Evolutionary conservation across 1,284 basidiomycete species (phyloP).

Genomic region (Cutaneotrichosporon cutaneum): DNA sequence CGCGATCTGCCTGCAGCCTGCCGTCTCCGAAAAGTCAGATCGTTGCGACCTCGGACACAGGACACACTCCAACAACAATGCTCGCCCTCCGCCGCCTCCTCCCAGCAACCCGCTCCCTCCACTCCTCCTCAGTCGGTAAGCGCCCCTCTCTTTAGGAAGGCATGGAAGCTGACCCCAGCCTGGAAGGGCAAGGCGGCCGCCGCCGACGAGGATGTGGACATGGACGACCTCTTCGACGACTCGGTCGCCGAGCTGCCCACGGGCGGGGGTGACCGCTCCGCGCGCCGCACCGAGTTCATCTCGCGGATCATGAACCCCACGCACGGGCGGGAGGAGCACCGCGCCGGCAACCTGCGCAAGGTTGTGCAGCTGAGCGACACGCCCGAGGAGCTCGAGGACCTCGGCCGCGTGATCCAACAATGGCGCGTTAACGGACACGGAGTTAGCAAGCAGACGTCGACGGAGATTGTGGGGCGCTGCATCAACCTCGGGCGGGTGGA

Average conservation of each 20-base stretch:
- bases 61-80: slow-evolving; percentile 14
- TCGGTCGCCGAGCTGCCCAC: neutral
- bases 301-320: slow-evolving; percentile 12
- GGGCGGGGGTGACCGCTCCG: slow-evolving; percentile 12
- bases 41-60: neutral
- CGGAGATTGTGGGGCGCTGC: slow-evolving; percentile 28
- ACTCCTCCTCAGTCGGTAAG: slow-evolving; percentile 17
- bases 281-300: slow-evolving; percentile 10
- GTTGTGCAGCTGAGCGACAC: slow-evolving; percentile 23
- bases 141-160: no score
- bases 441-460: slow-evolving; percentile 24
- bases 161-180: neutral
- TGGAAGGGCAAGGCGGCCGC: slow-evolving; percentile 18
- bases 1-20: neutral
- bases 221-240: slow-evolving; percentile 21
- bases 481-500: slow-evolving; percentile 26
- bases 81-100: slow-evolving; percentile 24
- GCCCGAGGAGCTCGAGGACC: slow-evolving; percentile 21
- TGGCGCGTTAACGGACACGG: slow-evolving; percentile 21
- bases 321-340: slow-evolving; percentile 9
- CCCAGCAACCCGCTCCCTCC: slow-evolving; percentile 18
- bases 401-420: slow-evolving; percentile 18
- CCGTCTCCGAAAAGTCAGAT: slow-evolving; percentile 5
- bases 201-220: slow-evolving; percentile 16
- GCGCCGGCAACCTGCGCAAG: slow-evolving; percentile 25